Conservation (phyloP, 768 basidiomycete genomes). For the Tephrocybe sp. region DNA sequence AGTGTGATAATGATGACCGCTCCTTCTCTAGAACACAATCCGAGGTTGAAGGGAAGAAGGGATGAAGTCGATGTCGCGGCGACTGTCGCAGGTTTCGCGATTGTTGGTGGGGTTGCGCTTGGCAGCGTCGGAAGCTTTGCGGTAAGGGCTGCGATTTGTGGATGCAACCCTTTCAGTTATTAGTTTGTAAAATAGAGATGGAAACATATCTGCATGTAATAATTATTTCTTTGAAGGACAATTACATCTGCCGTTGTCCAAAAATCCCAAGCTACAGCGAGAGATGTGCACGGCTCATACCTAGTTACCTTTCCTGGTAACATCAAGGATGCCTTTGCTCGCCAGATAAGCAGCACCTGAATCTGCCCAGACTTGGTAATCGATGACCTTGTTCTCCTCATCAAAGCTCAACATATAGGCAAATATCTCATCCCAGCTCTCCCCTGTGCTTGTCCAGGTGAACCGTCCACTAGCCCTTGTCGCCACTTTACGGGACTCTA, state of each 20-base stretch:
- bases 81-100: conserved; percentile 74
- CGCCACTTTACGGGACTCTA: conserved; percentile 45
- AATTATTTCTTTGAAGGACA: too few relatives aligned
- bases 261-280: not conserved
- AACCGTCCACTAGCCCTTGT: conserved; percentile 54
- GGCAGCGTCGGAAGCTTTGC: conserved; percentile 84
- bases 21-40: conserved; percentile 80
- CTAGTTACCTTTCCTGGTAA: conserved; percentile 14
- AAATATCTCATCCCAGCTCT: conserved; percentile 64
- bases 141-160: conserved; percentile 65
- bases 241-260: not conserved
- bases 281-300: not conserved
- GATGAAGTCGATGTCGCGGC: conserved; percentile 88
- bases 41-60: conserved; percentile 58
- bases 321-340: conserved; percentile 42
- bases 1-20: conserved; percentile 82
- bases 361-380: conserved; percentile 70
- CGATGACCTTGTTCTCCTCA: conserved; percentile 47
- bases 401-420: conserved; percentile 61
- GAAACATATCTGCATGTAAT: not conserved
- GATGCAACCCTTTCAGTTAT: conserved; percentile 66
- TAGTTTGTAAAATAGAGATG: not conserved
- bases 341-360: conserved; percentile 64
- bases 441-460: conserved; percentile 49
- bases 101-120: conserved; percentile 71